Evolutionary conservation across 352 stramenopile species (phyloP), one percentile per base, ranked within the genome.

Genomic region (Peronosclerospora sorghi): DNA sequence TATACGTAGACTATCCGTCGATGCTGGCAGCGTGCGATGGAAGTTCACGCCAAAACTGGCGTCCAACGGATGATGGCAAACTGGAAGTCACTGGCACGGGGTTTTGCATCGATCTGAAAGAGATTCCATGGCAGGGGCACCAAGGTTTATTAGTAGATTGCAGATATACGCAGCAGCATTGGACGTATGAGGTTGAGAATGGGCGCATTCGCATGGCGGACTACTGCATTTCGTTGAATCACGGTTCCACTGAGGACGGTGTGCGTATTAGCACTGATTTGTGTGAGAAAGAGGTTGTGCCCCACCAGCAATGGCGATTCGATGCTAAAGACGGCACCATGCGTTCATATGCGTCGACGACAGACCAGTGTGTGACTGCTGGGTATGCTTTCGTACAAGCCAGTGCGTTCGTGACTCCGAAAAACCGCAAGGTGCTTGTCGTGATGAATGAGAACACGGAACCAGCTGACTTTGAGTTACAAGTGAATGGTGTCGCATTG

Each of bases 371-470:
- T 14, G 79, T 88, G 40, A 89, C 79, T 12, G 79, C 69, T 0
- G 79, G 79, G 0, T 91, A 88, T 51, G 57, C 73, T 13, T 85
- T 91, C 44, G 59, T 83, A 13, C 79, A 88, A 48, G 60, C 75
- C 0, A 43, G 59, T 23, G 65, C 73, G 0, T 92, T 92, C 39
- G 58, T 81, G 40, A 92, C 76, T 8, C 80, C 80, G 1, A 51
- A 74, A 19, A 62, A 86, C 51, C 71, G 68, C 39, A 86, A 73
- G 41, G 75, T 92, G 24, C 59, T 85, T 39, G 77, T 92, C 9
- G 73, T 89, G 23, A 56, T 92, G 47, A 92, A 92, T 48, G 76
- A 89, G 41, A 89, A 92, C 62, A 83, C 74, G 18, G 76, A 87
- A 43, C 62, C 73, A 14, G 73, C 68, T 0, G 41, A 65, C 23